A percentile compares a stretch with the other conserved stretches of the same genome.
These are phyloP conservation scores for Gypsophila paniculata DNA, from an alignment of 179 eudicot genomes.

Conservation along the genomic window DNA sequence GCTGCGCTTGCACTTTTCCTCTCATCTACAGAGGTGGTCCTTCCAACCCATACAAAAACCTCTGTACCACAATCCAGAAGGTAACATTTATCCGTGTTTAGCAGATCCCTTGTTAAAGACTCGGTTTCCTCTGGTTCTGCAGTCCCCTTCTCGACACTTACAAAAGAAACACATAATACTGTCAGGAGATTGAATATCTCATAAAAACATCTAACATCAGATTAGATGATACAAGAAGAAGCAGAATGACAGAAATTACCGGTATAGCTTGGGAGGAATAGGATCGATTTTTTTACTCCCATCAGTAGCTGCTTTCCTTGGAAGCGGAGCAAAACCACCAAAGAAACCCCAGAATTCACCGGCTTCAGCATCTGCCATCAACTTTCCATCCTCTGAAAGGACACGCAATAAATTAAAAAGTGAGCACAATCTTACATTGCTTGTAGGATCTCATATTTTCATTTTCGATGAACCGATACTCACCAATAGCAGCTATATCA, in stretches of 20 bases:
- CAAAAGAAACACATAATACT: slow-evolving; percentile 27
- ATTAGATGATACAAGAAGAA: not conserved
- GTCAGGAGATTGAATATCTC: slow-evolving; percentile 4
- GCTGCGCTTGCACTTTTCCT: slow-evolving; percentile 74
- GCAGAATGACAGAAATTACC: slow-evolving; percentile 39
- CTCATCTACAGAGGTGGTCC: slow-evolving; percentile 69
- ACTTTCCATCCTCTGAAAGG: slow-evolving; percentile 77
- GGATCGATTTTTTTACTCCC: slow-evolving; percentile 39
- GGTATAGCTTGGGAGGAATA: slow-evolving; percentile 50
- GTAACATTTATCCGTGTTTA: slow-evolving; percentile 69
- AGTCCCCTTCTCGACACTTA: slow-evolving; percentile 70
- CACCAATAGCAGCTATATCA: slow-evolving; percentile 87
- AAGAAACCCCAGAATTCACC: slow-evolving; percentile 99
- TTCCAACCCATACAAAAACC: slow-evolving; percentile 90
- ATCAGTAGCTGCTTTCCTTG: slow-evolving; percentile 58
- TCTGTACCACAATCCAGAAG: slow-evolving; percentile 78
- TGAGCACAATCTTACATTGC: slow-evolving; percentile 1
- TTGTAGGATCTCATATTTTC: not conserved
- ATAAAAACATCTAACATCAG: slow-evolving; percentile 6
- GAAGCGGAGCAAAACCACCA: slow-evolving; percentile 99
- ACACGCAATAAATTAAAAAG: slow-evolving; percentile 12
- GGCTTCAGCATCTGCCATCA: slow-evolving; percentile 94
- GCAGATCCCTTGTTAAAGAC: slow-evolving; percentile 63
- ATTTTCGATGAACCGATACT: slow-evolving; percentile 16
- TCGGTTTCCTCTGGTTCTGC: slow-evolving; percentile 63